phyloP scores from a whole-genome alignment of 345 rosid species.

The Rhodamnia rubescens region DNA sequence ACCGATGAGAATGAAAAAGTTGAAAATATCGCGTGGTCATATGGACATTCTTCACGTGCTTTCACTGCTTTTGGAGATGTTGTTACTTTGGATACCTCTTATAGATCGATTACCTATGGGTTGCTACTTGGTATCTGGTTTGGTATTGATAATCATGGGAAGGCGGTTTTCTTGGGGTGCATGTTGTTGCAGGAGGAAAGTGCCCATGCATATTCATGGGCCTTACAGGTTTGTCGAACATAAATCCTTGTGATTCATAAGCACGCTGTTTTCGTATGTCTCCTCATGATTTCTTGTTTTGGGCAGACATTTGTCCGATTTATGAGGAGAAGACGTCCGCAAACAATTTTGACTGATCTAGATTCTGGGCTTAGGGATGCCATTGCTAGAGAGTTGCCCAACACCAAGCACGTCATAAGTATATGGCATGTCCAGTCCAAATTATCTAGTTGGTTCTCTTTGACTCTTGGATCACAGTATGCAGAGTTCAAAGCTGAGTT shows the following conservation, averaged over 20 bases:
- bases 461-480: constrained; percentile 54
- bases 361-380: constrained; percentile 77
- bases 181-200: constrained; percentile 77
- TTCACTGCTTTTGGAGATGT: constrained; percentile 63
- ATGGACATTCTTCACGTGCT: constrained; percentile 51
- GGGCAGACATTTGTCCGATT: constrained; percentile 78
- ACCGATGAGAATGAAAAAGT: constrained; percentile 57
- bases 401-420: constrained; percentile 57
- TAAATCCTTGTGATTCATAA: constrained; percentile 16
- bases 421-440: constrained; percentile 64
- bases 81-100: constrained; percentile 61
- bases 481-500: constrained; percentile 66
- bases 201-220: constrained; percentile 67
- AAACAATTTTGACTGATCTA: constrained; percentile 72
- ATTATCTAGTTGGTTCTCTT: constrained; percentile 82
- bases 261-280: constrained; percentile 8
- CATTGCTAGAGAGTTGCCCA: constrained; percentile 66
- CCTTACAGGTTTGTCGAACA: constrained; percentile 73
- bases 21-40: constrained; percentile 85
- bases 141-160: constrained; percentile 67
- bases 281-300: constrained; percentile 28
- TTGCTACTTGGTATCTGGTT: constrained; percentile 75
- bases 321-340: constrained; percentile 72
- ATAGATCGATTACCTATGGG: constrained; percentile 73
- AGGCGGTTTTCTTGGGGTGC: constrained; percentile 64